These are phyloP conservation scores for Dalbergia cultrata DNA, from an alignment of 306 rosid genomes.

Conservation along the genomic window DNA sequence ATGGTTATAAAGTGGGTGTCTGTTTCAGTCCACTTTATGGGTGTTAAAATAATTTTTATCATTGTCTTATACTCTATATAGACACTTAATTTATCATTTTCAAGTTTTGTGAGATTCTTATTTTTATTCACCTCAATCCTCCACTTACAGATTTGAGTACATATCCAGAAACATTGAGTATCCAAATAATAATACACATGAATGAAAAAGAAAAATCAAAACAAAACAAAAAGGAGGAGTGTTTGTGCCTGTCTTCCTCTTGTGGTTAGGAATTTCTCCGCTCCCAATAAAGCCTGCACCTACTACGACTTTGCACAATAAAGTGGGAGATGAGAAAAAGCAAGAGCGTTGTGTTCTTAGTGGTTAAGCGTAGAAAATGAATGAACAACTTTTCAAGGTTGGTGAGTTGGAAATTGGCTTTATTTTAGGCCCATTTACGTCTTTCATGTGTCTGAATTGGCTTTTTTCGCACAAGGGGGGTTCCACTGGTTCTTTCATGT, in stretches of 20 bases:
- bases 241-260: constrained; percentile 34
- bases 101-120: too few relatives aligned
- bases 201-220: neutral
- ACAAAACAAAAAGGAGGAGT: neutral
- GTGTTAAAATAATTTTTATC: too few relatives aligned
- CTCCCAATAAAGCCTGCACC: constrained; percentile 57
- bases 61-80: too few relatives aligned
- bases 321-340: constrained; percentile 48
- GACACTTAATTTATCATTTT: too few relatives aligned
- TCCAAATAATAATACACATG: too few relatives aligned
- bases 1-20: too few relatives aligned
- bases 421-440: constrained; percentile 17
- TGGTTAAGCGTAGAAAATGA: constrained; percentile 30
- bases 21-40: too few relatives aligned
- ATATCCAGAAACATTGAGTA: too few relatives aligned
- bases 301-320: constrained; percentile 45
- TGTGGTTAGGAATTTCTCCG: constrained; percentile 48
- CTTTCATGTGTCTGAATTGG: constrained; percentile 11
- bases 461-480: neutral
- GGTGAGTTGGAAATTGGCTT: constrained; percentile 40
- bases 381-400: constrained; percentile 22
- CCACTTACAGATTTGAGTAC: too few relatives aligned
- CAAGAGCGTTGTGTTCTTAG: constrained; percentile 49
- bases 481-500: neutral
- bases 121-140: too few relatives aligned